These are phyloP conservation scores for Tetrapyrgos nigripes DNA, from an alignment of 1,284 basidiomycete genomes.

Conservation along the genomic window DNA sequence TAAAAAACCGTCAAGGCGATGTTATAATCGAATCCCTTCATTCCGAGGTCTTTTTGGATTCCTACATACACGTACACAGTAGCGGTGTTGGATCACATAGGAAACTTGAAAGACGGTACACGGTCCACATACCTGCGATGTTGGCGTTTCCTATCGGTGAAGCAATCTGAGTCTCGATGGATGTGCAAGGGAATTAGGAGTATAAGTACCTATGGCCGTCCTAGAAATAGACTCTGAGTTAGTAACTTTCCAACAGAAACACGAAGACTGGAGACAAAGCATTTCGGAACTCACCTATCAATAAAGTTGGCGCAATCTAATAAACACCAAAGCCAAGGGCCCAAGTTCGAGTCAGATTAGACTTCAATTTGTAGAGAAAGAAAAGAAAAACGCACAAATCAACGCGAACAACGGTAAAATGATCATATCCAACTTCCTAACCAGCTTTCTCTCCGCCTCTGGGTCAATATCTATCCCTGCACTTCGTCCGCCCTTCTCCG, in stretches of 20 bases:
- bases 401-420: slow-evolving; percentile 47
- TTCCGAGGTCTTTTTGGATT: slow-evolving; percentile 50
- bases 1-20: slow-evolving; percentile 48
- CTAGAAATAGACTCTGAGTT: no score
- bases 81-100: neutral
- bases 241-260: no score
- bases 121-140: slow-evolving; percentile 47
- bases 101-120: neutral
- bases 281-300: slow-evolving; percentile 34
- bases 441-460: slow-evolving; percentile 38
- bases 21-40: slow-evolving; percentile 50
- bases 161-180: neutral
- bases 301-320: slow-evolving; percentile 49
- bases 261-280: no score
- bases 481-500: no score
- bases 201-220: no score
- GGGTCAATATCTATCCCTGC: slow-evolving; percentile 22
- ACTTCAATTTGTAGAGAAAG: neutral
- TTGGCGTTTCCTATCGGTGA: slow-evolving; percentile 48
- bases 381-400: slow-evolving; percentile 38
- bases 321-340: neutral
- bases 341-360: neutral
- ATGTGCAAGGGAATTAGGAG: neutral
- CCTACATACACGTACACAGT: slow-evolving; percentile 27
- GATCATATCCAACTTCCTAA: slow-evolving; percentile 44